Percentiles rank a stretch among this genome's conserved stretches.
These are phyloP conservation scores for Nannochloropsis oceanica DNA, from an alignment of 108 stramenopile genomes.

Conservation along the genomic window DNA sequence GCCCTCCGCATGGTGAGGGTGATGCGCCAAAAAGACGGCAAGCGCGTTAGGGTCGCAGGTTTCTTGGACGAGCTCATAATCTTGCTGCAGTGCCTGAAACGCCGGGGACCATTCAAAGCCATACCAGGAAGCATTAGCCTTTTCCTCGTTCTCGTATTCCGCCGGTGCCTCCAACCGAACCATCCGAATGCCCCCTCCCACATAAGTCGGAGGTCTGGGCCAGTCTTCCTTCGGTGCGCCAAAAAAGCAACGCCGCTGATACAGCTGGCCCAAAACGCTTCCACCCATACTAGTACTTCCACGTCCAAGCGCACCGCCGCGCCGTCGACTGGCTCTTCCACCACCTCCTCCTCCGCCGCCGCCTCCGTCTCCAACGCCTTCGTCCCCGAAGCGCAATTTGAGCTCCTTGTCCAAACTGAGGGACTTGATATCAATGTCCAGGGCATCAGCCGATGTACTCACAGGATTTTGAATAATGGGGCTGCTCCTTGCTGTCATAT, in stretches of 20 bases:
- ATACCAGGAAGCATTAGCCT: not conserved
- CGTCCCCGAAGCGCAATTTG: not conserved
- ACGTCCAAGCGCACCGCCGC: not conserved
- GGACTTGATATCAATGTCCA: not conserved
- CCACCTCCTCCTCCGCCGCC: not conserved
- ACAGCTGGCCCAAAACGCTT: not conserved
- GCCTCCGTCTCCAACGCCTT: not conserved
- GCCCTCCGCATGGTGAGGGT: conserved; percentile 24
- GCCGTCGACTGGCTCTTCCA: not conserved
- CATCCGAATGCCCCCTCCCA: conserved; percentile 26
- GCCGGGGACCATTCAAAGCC: conserved; percentile 1
- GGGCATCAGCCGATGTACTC: not conserved
- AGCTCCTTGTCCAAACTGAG: not conserved
- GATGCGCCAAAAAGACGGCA: conserved; percentile 2
- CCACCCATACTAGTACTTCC: not conserved
- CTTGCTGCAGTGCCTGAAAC: not conserved
- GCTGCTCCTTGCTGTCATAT: too few species aligned
- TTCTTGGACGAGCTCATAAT: conserved; percentile 4
- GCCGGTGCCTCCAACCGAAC: conserved; percentile 1
- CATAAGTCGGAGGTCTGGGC: conserved; percentile 20
- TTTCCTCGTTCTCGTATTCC: not conserved
- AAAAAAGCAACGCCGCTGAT: not conserved
- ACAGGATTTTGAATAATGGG: too few species aligned
- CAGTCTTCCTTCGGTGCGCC: conserved; percentile 30
- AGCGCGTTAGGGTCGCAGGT: conserved; percentile 19